Evolutionary conservation across 306 rosid genomes (phyloP).

Genomic region (Citrullus colocynthis): DNA sequence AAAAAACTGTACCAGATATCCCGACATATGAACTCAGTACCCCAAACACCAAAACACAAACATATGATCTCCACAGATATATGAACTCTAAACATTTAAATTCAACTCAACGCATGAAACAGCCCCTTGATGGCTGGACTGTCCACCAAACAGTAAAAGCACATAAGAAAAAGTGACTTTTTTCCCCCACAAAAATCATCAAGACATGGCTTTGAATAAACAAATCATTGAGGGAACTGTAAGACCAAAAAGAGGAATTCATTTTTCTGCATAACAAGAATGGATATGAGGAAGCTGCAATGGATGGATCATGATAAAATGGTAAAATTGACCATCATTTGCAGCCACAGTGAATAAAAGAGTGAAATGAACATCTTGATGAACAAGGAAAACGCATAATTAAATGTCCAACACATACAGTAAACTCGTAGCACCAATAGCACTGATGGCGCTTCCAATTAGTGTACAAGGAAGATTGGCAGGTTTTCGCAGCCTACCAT

Average conservation of each 20-base stretch:
- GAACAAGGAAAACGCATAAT: background rate
- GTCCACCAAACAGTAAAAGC: background rate
- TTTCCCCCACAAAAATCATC: background rate
- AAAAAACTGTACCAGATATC: too few species aligned
- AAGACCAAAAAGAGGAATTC: background rate
- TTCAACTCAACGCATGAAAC: too few species aligned
- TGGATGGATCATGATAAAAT: background rate
- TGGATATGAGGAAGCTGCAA: background rate
- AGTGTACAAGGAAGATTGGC: conserved; percentile 1
- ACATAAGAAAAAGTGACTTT: background rate
- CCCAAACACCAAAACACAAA: too few species aligned
- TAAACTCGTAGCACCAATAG: background rate
- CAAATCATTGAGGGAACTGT: background rate
- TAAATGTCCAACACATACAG: background rate
- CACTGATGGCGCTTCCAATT: background rate
- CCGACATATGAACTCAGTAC: too few species aligned
- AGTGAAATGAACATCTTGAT: background rate
- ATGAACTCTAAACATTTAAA: too few species aligned
- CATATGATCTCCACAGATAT: too few species aligned
- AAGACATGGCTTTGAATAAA: background rate
- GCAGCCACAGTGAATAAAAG: background rate
- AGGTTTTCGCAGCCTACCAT: background rate
- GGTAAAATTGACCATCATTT: background rate
- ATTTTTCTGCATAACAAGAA: background rate
- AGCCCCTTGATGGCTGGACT: too few species aligned